phyloP scores from a whole-genome alignment of 1,284 basidiomycete species.

The Microbotryum violaceum region DNA sequence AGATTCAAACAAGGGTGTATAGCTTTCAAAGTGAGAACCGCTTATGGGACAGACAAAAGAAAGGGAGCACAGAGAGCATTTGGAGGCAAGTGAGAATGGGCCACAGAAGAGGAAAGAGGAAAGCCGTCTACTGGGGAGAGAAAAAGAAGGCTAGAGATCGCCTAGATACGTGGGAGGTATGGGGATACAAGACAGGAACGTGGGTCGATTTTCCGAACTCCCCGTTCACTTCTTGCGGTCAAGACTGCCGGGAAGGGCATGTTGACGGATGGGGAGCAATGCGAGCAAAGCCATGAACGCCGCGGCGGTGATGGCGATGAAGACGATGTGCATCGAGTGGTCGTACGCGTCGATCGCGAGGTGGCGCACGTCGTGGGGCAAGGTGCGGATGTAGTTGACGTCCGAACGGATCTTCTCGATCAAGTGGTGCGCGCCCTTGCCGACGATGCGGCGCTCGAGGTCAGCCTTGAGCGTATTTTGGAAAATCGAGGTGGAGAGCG shows the following conservation, averaged over 20 bases:
- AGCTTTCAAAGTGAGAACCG: too few species aligned
- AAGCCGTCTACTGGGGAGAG: too few species aligned
- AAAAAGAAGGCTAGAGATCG: too few species aligned
- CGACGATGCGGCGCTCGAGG: conserved; percentile 26
- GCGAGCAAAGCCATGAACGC: conserved; percentile 37
- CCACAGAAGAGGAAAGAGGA: too few species aligned
- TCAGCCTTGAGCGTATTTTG: conserved; percentile 40
- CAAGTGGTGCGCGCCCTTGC: conserved; percentile 27
- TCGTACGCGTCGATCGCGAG: conserved; percentile 41
- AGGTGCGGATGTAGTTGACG: conserved; percentile 35
- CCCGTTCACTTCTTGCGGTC: too few species aligned
- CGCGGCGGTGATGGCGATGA: conserved; percentile 38
- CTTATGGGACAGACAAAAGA: too few species aligned
- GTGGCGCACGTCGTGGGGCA: conserved; percentile 25
- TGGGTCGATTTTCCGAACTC: too few species aligned
- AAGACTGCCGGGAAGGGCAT: conserved; percentile 35
- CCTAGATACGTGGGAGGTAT: too few species aligned
- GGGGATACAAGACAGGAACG: too few species aligned
- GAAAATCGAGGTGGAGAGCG: conserved; percentile 40
- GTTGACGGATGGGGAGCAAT: conserved; percentile 40
- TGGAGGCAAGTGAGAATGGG: too few species aligned
- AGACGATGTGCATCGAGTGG: conserved; percentile 40
- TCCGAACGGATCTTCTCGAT: conserved; percentile 39
- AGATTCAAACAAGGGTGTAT: too few species aligned
- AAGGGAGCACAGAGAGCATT: too few species aligned